These are phyloP conservation scores for Pelagophyceae sp. DNA, from an alignment of 352 stramenopile species.

Conservation along the genomic window DNA sequence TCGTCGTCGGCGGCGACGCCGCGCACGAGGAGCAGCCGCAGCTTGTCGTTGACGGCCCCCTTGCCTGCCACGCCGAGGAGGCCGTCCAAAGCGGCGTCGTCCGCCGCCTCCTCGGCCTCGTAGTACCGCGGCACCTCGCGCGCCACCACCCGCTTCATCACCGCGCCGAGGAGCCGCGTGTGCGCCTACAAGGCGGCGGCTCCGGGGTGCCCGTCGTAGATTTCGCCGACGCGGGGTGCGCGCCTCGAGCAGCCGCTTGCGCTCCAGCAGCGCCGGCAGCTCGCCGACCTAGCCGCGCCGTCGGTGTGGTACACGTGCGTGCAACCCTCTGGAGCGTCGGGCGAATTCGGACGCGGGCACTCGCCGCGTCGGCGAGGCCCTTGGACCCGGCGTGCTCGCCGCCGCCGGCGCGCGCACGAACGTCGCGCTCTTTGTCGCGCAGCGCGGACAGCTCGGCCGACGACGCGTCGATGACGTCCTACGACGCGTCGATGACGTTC, in stretches of 20 bases:
- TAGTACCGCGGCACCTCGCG: slow-evolving; percentile 62
- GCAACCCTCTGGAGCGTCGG: no score
- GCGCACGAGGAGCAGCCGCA: slow-evolving; percentile 58
- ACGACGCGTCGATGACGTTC: no score
- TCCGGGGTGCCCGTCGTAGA: no score
- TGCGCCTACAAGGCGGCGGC: no score
- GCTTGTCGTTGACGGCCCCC: slow-evolving; percentile 69
- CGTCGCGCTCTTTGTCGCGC: slow-evolving; percentile 43
- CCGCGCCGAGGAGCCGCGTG: slow-evolving; percentile 71
- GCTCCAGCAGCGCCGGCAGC: slow-evolving; percentile 62
- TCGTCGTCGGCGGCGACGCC: slow-evolving; percentile 52
- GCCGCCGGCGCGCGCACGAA: slow-evolving; percentile 34
- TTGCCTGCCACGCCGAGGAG: slow-evolving; percentile 53
- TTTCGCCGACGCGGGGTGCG: no score
- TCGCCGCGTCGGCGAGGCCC: slow-evolving; percentile 24
- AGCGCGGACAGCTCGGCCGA: slow-evolving; percentile 64
- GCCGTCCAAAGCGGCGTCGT: slow-evolving; percentile 39
- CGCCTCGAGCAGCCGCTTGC: slow-evolving; percentile 74
- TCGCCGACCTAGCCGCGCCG: no score
- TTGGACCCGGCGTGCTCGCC: slow-evolving; percentile 12
- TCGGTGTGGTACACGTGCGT: no score
- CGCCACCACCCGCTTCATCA: slow-evolving; percentile 69
- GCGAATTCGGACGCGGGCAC: no score
- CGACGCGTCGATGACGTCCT: slow-evolving; percentile 75
- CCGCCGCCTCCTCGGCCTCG: slow-evolving; percentile 29